These are phyloP conservation scores for Aspergillus persii DNA, from an alignment of 2,329 filamentous ascomycete species.

Conservation along the genomic window DNA sequence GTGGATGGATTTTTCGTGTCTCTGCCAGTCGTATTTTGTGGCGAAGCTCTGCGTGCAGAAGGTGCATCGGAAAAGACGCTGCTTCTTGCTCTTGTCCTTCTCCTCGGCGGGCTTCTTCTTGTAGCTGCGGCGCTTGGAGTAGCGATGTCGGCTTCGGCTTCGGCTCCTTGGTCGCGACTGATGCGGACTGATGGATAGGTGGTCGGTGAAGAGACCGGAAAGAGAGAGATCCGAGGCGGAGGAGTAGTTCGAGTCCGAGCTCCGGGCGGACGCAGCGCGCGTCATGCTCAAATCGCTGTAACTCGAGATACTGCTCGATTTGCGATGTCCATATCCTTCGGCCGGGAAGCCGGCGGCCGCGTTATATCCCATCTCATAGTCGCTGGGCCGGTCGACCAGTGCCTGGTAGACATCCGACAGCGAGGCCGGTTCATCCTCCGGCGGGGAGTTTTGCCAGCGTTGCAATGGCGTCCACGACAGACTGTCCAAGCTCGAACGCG, in stretches of 20 bases:
- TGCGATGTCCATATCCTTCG: neutral
- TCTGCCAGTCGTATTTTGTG: conserved; percentile 47
- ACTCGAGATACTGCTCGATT: neutral
- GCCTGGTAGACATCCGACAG: neutral
- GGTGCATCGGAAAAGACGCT: conserved; percentile 37
- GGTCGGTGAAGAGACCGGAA: neutral
- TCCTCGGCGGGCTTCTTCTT: neutral
- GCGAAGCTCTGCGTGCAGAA: conserved; percentile 47
- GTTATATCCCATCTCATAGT: neutral
- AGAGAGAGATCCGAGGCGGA: neutral
- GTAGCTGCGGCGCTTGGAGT: neutral
- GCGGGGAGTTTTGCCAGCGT: neutral
- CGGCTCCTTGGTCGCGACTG: neutral
- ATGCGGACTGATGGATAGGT: neutral
- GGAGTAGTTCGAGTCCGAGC: neutral
- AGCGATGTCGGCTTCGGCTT: neutral
- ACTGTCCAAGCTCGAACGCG: neutral
- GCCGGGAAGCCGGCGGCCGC: neutral
- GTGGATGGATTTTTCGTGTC: conserved; percentile 49
- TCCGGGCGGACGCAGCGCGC: neutral
- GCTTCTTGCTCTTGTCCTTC: neutral
- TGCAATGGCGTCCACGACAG: neutral
- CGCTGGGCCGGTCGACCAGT: neutral
- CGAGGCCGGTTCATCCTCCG: neutral
- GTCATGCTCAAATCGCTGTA: neutral